These are phyloP conservation scores for Oenanthe javanica DNA, from an alignment of 140 eudicot species.

Conservation along the genomic window DNA sequence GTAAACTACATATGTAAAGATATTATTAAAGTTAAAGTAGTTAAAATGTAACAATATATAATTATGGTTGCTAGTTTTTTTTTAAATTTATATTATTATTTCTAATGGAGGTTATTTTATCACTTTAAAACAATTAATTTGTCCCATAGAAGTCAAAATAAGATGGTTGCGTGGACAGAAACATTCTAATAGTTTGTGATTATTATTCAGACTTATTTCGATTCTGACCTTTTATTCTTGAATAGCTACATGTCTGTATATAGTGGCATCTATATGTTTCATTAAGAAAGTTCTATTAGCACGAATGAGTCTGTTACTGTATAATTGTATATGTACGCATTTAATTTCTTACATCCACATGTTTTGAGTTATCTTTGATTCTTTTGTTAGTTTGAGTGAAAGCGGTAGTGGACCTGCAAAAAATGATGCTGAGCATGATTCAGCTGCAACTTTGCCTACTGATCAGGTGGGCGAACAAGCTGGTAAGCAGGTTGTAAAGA, in stretches of 20 bases:
- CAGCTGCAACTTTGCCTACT: constrained; percentile 22
- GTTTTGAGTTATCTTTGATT: constrained; percentile 24
- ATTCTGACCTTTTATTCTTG: neutral
- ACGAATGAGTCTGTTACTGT: neutral
- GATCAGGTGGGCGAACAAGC: constrained; percentile 38
- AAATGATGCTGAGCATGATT: constrained; percentile 34
- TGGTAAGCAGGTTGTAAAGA: constrained; percentile 27
- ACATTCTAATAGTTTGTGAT: neutral
- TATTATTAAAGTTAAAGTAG: neutral
- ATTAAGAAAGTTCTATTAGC: too few relatives aligned
- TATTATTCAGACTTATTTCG: neutral
- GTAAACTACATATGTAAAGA: constrained; percentile 16
- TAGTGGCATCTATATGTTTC: too few relatives aligned
- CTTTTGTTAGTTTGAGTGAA: constrained; percentile 44
- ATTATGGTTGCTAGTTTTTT: neutral
- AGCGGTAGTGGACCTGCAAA: constrained; percentile 39
- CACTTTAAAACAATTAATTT: neutral
- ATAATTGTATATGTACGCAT: constrained; percentile 2
- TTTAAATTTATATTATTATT: neutral
- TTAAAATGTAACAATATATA: neutral
- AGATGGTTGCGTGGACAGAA: neutral
- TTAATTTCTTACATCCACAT: neutral
- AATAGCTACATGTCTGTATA: neutral
- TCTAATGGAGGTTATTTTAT: neutral
- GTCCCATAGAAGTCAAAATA: neutral